phyloP scores from a whole-genome alignment of 75 land plant species.

The Pseudotsuga menziesii region DNA sequence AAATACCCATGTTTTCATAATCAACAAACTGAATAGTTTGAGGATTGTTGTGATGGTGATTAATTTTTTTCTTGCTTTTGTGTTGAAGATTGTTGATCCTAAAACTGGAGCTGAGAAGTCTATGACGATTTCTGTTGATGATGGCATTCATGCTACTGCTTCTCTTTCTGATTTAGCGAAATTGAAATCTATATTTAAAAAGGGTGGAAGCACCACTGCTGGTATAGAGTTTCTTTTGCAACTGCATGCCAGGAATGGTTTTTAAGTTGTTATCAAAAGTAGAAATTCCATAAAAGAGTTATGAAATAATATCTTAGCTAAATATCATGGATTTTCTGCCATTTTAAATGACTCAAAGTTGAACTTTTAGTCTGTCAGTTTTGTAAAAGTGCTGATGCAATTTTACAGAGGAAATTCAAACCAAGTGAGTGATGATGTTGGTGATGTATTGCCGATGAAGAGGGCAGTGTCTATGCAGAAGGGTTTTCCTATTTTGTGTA shows the following conservation, averaged over 20 bases:
- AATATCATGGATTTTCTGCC: not conserved
- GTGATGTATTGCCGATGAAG: constrained; percentile 90
- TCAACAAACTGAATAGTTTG: not conserved
- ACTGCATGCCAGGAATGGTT: not conserved
- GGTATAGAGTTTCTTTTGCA: constrained; percentile 33
- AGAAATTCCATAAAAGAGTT: not conserved
- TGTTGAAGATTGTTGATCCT: constrained; percentile 74
- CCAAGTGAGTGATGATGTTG: constrained; percentile 98
- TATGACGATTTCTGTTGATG: constrained; percentile 79
- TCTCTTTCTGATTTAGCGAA: constrained; percentile 66
- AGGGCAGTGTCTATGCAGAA: constrained; percentile 64
- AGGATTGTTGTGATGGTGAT: not conserved
- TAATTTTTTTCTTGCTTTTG: not conserved
- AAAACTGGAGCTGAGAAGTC: constrained; percentile 84
- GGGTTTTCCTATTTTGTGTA: constrained; percentile 86
- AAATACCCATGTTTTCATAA: not conserved
- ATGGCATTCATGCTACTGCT: constrained; percentile 82
- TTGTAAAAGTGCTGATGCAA: not conserved
- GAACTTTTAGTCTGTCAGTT: not conserved
- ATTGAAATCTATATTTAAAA: constrained; percentile 84
- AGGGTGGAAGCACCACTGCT: constrained; percentile 92
- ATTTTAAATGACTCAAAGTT: not conserved
- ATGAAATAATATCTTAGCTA: not conserved
- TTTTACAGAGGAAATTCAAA: constrained; percentile 72
- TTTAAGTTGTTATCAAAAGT: not conserved